phyloP scores from a whole-genome alignment of 257 asterid species.

The Scutellaria barbata region DNA sequence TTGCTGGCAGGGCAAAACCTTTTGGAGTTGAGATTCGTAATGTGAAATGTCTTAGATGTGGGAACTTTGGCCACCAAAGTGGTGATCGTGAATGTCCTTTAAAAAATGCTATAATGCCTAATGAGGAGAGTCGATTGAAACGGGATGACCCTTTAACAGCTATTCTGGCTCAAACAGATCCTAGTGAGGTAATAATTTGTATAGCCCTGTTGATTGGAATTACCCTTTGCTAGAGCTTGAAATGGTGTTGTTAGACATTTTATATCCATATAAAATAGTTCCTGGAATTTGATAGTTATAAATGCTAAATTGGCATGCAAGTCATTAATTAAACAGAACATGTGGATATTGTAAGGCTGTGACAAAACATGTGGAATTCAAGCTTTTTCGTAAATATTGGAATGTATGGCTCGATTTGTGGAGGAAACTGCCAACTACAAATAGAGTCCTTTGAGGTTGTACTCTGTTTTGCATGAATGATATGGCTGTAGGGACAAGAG shows the following conservation, averaged over 20 bases:
- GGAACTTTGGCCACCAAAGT: slow-evolving; percentile 92
- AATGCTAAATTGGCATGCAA: slow-evolving; percentile 23
- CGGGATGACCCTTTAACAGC: slow-evolving; percentile 95
- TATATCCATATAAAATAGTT: slow-evolving; percentile 1
- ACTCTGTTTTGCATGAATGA: slow-evolving; percentile 5
- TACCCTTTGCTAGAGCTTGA: slow-evolving; percentile 16
- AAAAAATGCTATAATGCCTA: slow-evolving; percentile 92
- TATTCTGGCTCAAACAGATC: slow-evolving; percentile 82
- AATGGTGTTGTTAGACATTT: slow-evolving; percentile 17
- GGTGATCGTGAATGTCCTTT: slow-evolving; percentile 99
- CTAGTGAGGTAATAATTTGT: slow-evolving; percentile 61
- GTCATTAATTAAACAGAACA: neutral
- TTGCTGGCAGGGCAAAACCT: slow-evolving; percentile 84
- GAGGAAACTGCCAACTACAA: neutral
- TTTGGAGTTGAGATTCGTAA: slow-evolving; percentile 97
- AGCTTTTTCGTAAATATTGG: slow-evolving; percentile 15
- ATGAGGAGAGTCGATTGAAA: slow-evolving; percentile 85
- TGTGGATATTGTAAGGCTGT: slow-evolving; percentile 4
- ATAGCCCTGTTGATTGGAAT: slow-evolving; percentile 2
- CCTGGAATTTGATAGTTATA: slow-evolving; percentile 2
- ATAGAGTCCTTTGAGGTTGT: neutral
- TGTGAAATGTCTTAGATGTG: slow-evolving; percentile 96
- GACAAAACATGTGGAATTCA: neutral
- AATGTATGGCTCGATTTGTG: neutral
- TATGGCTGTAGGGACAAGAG: neutral